phyloP scores from a whole-genome alignment of 257 asterid genomes.

The Solanum dulcamara region DNA sequence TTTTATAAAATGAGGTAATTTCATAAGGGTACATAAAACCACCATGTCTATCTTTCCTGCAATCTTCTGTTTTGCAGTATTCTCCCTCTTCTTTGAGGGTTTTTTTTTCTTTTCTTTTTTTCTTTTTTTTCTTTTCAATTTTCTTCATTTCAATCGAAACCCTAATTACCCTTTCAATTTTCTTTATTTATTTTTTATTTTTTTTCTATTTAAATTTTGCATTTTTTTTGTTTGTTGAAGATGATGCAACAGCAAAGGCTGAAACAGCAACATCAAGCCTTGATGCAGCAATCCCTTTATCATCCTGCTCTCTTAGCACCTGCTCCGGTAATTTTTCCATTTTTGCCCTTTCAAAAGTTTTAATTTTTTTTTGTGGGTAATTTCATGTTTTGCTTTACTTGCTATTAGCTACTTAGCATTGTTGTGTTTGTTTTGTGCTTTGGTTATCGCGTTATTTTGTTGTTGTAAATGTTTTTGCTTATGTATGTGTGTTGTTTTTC shows the following conservation, averaged over 20 bases:
- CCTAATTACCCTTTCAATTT: not conserved
- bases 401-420: not conserved
- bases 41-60: not conserved
- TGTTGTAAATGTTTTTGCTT: not conserved
- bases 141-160: not conserved
- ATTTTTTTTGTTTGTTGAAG: not conserved
- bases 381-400: not conserved
- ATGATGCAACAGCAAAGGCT: constrained; percentile 54
- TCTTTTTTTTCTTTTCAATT: not conserved
- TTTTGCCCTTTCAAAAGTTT: not conserved
- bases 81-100: constrained; percentile 27
- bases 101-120: constrained; percentile 12
- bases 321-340: constrained; percentile 34
- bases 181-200: not conserved
- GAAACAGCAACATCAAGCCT: constrained; percentile 43
- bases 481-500: not conserved
- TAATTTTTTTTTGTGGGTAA: not conserved
- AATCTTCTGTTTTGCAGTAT: not conserved
- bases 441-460: not conserved
- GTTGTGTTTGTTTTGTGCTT: not conserved
- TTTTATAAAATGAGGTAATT: not conserved
- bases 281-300: constrained; percentile 81
- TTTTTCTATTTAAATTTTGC: not conserved
- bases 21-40: not conserved
- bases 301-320: constrained; percentile 62